Evolutionary conservation across 2,329 filamentous ascomycete genomes (phyloP), one percentile per base, ranked within the genome.

Genomic region (Xylaria sp.): DNA sequence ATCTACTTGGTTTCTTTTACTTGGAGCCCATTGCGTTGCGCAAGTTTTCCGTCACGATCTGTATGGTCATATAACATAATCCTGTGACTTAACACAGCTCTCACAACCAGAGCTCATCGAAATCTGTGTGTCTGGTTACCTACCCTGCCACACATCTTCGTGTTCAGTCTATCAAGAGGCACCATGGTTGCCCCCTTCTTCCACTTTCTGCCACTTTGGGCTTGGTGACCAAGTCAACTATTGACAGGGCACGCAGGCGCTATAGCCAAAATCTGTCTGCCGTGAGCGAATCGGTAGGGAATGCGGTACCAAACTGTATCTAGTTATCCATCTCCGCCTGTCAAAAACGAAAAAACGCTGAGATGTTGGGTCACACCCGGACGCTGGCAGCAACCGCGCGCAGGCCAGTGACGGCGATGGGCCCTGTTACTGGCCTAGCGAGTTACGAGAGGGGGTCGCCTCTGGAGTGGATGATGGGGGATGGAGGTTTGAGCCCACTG

Each of bases 281-380:
- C 58, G 58, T 48, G 34, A 51, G 54, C 67, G 62, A 69, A 69
- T 69, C 67, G 67, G 67, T 66, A 62, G 32, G 34, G 36, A 57
- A 66, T 59, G 67, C 67, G 65, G 67, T 19, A 61, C 58, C 67
- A 69, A 36, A 65, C 66, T 62, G 30, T 62, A 50, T 65, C 53
- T 61, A 54, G 51, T 47, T 2, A 54, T 56, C 54, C 7, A 56
- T 58, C n/a, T 54, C 57, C 47, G 62, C 62, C 58, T 63, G 51
- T 61, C 57, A 34, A 62, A n/a, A n/a, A n/a, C n/a, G n/a, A n/a
- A n/a, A 42, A 42, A 17, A 27, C 24, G 39, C 32, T 66, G 67
- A 68, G 57, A 55, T 59, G 62, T 61, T 65, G 62, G 67, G 67
- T 69, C 62, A 66, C 67, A 69, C 58, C 48, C 58, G 63, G 62